Conservation (phyloP, 129 eudicot genomes). For the Kitagawia praeruptora region DNA sequence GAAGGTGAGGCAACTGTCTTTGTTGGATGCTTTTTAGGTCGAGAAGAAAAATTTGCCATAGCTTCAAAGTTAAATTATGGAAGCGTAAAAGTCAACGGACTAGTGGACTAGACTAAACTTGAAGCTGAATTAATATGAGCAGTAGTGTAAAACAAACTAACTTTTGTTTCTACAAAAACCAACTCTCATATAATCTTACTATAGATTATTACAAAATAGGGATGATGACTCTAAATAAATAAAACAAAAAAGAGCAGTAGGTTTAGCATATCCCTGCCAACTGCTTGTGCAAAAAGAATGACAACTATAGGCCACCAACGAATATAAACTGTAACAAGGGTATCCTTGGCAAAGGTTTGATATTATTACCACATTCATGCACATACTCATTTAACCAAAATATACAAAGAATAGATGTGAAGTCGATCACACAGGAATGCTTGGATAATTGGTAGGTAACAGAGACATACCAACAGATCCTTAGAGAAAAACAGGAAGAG, state of each 20-base stretch:
- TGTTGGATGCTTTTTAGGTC: neutral
- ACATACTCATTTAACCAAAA: neutral
- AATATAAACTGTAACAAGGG: neutral
- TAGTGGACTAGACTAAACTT: neutral
- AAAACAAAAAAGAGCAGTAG: neutral
- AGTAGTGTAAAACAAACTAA: neutral
- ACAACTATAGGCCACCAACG: neutral
- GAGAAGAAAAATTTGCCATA: neutral
- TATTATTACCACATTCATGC: neutral
- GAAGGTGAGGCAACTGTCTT: neutral
- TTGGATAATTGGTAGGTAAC: conserved; percentile 36
- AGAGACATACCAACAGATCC: conserved; percentile 34
- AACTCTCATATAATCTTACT: neutral
- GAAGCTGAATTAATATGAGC: neutral
- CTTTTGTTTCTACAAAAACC: neutral
- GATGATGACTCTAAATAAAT: too few species aligned
- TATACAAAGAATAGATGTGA: neutral
- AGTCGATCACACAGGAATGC: conserved; percentile 24
- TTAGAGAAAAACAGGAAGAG: conserved; percentile 38
- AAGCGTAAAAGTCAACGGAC: neutral
- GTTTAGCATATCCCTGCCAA: neutral
- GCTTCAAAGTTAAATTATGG: neutral
- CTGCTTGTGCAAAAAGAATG: neutral
- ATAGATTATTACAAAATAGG: neutral
- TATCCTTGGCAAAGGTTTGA: too few species aligned